Evolutionary conservation across 805 yeast species (phyloP).

Genomic region (Kodamaea leandrae): DNA sequence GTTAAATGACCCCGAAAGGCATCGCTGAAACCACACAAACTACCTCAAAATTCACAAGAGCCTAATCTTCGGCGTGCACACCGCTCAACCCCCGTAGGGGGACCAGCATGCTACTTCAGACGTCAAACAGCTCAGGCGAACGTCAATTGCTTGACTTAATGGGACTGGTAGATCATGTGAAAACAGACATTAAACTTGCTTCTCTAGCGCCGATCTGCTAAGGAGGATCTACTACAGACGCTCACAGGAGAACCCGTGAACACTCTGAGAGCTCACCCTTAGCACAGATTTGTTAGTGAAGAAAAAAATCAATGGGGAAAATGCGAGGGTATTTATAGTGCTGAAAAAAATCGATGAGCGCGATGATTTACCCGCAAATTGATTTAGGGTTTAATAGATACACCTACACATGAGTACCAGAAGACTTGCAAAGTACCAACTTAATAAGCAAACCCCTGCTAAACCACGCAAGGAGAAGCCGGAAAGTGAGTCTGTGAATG

Average conservation of each 20-base stretch:
- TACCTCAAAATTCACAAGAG: slow-evolving; percentile 14
- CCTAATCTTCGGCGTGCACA: slow-evolving; percentile 18
- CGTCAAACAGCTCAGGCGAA: slow-evolving; percentile 21
- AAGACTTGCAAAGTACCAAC: slow-evolving; percentile 30
- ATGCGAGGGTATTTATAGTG: slow-evolving; percentile 11
- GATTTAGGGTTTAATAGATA: slow-evolving; percentile 3
- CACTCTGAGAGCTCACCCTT: slow-evolving; percentile 41
- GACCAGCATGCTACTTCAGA: slow-evolving; percentile 32
- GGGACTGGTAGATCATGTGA: slow-evolving; percentile 10
- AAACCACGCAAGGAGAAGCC: slow-evolving; percentile 2
- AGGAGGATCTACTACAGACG: slow-evolving; percentile 35
- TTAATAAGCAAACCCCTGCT: slow-evolving; percentile 13
- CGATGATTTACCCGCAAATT: slow-evolving; percentile 13
- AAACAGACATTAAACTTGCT: slow-evolving; percentile 45
- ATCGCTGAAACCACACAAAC: slow-evolving; percentile 10
- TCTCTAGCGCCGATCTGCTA: slow-evolving; percentile 74
- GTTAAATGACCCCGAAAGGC: slow-evolving; percentile 50
- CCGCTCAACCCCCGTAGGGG: slow-evolving; percentile 54
- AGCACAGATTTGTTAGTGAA: slow-evolving; percentile 50
- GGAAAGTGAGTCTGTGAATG: slow-evolving; percentile 11
- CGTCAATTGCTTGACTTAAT: slow-evolving; percentile 19
- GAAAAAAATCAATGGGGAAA: slow-evolving; percentile 1
- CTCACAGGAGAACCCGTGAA: slow-evolving; percentile 23
- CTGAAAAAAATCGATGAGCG: slow-evolving; percentile 4
- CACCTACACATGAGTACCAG: slow-evolving; percentile 25